phyloP scores from a whole-genome alignment of 2,329 filamentous ascomycete species.

The Apiospora sp. region DNA sequence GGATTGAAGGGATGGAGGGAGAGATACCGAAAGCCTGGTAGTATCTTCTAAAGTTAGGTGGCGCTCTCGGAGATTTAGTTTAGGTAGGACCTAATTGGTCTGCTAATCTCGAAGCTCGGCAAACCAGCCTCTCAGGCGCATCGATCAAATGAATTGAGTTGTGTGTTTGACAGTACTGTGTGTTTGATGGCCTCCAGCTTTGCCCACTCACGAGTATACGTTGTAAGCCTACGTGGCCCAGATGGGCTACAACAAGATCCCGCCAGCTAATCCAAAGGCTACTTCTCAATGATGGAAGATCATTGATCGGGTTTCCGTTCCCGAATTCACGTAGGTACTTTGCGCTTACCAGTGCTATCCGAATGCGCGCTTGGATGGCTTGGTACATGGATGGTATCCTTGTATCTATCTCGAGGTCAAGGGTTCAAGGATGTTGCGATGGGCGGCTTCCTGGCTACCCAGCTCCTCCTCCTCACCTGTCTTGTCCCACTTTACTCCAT shows the following conservation, averaged over 20 bases:
- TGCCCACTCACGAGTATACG: background rate
- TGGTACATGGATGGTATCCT: background rate
- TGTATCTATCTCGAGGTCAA: background rate
- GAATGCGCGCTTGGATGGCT: background rate
- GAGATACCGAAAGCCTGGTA: slow-evolving; percentile 20
- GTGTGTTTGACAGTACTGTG: no score
- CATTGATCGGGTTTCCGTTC: background rate
- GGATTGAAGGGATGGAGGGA: background rate
- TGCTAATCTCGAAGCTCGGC: background rate
- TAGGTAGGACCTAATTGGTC: background rate
- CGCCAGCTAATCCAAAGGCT: background rate
- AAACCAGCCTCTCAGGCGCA: background rate
- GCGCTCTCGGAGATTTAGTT: slow-evolving; percentile 12
- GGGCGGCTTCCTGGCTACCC: slow-evolving; percentile 9
- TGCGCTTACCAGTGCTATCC: background rate
- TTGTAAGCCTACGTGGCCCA: background rate
- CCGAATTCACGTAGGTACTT: background rate
- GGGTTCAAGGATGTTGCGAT: background rate
- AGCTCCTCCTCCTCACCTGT: background rate
- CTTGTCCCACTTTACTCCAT: slow-evolving; percentile 14
- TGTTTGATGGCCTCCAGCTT: background rate
- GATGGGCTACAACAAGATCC: background rate
- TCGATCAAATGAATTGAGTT: slow-evolving; percentile 15
- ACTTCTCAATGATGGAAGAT: background rate
- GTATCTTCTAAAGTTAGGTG: slow-evolving; percentile 11